Evolutionary conservation across 345 rosid species (phyloP), one percentile per base, ranked within the genome.

Genomic region (Physaria fendleri): DNA sequence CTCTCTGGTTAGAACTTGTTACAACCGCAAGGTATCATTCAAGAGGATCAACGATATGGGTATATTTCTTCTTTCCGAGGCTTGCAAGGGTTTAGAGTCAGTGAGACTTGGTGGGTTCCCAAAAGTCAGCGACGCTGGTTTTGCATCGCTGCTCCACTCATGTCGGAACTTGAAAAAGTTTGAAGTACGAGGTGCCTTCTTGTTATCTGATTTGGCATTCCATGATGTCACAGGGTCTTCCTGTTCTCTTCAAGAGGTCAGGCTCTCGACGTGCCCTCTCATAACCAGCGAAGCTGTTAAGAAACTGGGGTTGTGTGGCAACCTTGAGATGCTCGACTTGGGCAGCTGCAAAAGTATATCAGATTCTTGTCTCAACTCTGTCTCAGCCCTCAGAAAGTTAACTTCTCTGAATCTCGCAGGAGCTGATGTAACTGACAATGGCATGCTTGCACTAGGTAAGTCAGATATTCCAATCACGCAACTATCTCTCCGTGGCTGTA

Each of bases 251-350:
- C 75, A 68, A 18, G 87, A 83, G 68, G 79, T 85, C 49, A 78
- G 79, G 45, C 64, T 85, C 50, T 42, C 73, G 20, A 78, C 78
- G 2, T 83, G 89, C 62, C 71, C 67, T 50, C 78, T 79, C 35
- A 76, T 85, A 76, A 85, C 85, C 7, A 76, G 94, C 13, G 94
- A 83, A 75, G 69, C 89, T n/a, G 85, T 83, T 64, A 83, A 75
- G 78, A 79, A 75, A 63, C 57, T 85, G 39, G 74, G 74, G 5
- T 49, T 62, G 38, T 79, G 74, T 65, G 69, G 65, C 45, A 78
- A 68, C 64, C 62, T 85, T 57, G 85, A 79, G 79, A 49, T 81
- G 58, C 83, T 85, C 49, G 83, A 85, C 68, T 74, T 83, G 20
- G 61, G 77, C 14, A 79, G 87, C 51, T 83, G 87, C 80, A 76